Percentiles rank a stretch among this genome's conserved stretches.
These are phyloP conservation scores for Ophiostoma ulmi DNA, from an alignment of 2,329 filamentous ascomycete species.

Conservation along the genomic window DNA sequence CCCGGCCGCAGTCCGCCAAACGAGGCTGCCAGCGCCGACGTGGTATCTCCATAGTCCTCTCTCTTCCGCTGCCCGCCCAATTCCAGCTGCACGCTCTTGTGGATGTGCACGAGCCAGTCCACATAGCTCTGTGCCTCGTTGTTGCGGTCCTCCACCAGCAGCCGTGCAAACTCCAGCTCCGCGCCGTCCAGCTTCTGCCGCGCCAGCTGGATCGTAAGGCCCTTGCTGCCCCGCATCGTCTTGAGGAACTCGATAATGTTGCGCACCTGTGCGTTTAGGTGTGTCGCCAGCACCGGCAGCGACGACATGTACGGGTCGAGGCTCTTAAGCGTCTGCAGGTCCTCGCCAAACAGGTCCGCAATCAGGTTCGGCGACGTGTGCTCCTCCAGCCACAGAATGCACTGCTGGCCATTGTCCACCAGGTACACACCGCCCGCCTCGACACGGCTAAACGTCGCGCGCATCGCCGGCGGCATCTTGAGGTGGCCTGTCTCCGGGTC, in stretches of 20 bases:
- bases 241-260: conserved; percentile 88
- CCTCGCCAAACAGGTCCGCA: conserved; percentile 81
- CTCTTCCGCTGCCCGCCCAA: conserved; percentile 37
- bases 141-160: conserved; percentile 90
- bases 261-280: conserved; percentile 88
- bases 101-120: conserved; percentile 94
- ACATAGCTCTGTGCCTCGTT: conserved; percentile 98
- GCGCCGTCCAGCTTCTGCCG: conserved; percentile 89
- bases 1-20: conserved; percentile 42
- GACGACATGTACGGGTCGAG: conserved; percentile 77
- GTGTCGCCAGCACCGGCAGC: conserved; percentile 80
- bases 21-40: conserved; percentile 47
- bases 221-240: conserved; percentile 76
- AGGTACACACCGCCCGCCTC: conserved; percentile 93
- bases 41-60: conserved; percentile 50
- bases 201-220: conserved; percentile 81
- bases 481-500: conserved; percentile 80
- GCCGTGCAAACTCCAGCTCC: conserved; percentile 90
- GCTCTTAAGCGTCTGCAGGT: conserved; percentile 62
- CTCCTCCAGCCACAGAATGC: conserved; percentile 85
- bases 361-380: conserved; percentile 91
- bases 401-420: conserved; percentile 90
- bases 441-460: conserved; percentile 79
- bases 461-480: conserved; percentile 71
- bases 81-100: conserved; percentile 89